A percentile compares a stretch with the other conserved stretches of the same genome.
Evolutionary conservation across 2,329 filamentous ascomycete species (phyloP).

Genomic region (Cercospora citrullina): DNA sequence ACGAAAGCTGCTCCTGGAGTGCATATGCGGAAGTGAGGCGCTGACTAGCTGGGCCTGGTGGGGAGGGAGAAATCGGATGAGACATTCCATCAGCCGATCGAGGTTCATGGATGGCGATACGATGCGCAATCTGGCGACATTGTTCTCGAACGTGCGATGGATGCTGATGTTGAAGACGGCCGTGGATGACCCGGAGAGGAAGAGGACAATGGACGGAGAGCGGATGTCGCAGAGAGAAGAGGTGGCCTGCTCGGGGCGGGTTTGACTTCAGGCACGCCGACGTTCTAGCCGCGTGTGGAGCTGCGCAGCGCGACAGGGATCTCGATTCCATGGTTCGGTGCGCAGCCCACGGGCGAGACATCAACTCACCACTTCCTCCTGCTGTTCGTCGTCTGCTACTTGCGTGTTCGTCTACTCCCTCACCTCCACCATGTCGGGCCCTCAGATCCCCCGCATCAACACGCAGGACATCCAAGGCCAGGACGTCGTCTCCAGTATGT

Average conservation of each 20-base stretch:
- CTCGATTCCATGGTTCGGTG: background rate
- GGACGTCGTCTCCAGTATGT: constrained; percentile 25
- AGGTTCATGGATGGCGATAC: background rate
- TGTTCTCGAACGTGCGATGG: background rate
- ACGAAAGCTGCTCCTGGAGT: background rate
- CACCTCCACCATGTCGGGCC: constrained; percentile 31
- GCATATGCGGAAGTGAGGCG: background rate
- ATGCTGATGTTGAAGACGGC: background rate
- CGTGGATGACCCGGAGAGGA: background rate
- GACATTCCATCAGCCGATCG: constrained; percentile 1
- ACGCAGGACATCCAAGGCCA: constrained; percentile 32
- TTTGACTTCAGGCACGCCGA: background rate
- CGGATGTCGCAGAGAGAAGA: background rate
- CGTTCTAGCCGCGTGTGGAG: constrained; percentile 3
- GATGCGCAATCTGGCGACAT: background rate
- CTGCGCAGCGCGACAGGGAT: background rate
- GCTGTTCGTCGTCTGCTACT: background rate
- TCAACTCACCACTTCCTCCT: background rate
- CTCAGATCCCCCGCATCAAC: constrained; percentile 35
- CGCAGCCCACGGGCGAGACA: background rate
- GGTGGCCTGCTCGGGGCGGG: background rate
- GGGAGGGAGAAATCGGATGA: background rate
- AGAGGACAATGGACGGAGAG: background rate
- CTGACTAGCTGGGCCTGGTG: background rate
- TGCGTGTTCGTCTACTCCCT: constrained; percentile 5